Evolutionary conservation across 192 early-diverging fungal species (phyloP).

Genomic region (Rhizophagus sp.): DNA sequence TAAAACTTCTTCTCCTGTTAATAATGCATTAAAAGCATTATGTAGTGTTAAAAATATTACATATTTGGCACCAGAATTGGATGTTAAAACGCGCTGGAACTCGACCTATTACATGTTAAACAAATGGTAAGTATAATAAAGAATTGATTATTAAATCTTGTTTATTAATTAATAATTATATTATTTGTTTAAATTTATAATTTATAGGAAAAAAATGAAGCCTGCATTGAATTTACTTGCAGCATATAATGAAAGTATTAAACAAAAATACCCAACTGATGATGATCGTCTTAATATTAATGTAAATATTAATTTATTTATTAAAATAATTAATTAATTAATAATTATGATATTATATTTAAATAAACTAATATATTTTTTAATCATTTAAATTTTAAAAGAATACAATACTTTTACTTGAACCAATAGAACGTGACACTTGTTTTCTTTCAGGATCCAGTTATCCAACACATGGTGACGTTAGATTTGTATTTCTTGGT

Average conservation of each 20-base stretch:
- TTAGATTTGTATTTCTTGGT: background rate
- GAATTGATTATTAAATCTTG: too few relatives aligned
- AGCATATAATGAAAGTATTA: background rate
- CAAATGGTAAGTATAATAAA: background rate
- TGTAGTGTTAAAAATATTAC: background rate
- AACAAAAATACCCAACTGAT: background rate
- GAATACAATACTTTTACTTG: constrained; percentile 9
- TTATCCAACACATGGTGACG: constrained; percentile 11
- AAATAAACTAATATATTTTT: background rate
- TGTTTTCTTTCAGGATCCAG: background rate
- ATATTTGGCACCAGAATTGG: background rate
- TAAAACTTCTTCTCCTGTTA: background rate
- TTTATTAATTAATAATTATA: background rate
- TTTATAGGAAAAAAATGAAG: too few relatives aligned
- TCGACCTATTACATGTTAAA: background rate
- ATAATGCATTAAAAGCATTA: background rate
- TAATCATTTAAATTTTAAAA: background rate
- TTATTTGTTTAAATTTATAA: too few relatives aligned
- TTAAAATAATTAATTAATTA: too few relatives aligned
- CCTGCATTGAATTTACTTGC: too few relatives aligned
- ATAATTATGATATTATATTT: background rate
- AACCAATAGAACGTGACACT: background rate
- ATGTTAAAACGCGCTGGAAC: constrained; percentile 2
- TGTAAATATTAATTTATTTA: background rate
- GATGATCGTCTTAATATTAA: background rate